A percentile compares a stretch with the other conserved stretches of the same genome.
Evolutionary conservation across 2,329 filamentous ascomycete species (phyloP).

Genomic region (Acarospora socialis): DNA sequence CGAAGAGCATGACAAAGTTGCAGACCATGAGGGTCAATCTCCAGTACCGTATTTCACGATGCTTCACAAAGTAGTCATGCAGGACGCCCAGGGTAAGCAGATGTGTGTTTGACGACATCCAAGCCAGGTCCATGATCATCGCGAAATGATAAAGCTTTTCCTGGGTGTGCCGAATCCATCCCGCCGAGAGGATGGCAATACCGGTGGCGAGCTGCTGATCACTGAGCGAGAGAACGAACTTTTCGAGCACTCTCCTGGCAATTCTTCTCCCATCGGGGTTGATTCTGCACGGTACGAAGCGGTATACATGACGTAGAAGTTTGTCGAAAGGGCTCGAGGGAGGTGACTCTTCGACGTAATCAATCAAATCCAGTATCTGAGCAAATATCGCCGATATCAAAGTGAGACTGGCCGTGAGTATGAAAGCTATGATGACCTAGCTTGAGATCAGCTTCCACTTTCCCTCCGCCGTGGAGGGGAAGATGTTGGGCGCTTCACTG

Average conservation of each 20-base stretch:
- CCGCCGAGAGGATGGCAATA: constrained; percentile 17
- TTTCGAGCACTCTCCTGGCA: constrained; percentile 5
- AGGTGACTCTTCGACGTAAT: not conserved
- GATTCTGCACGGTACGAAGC: not conserved
- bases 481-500: not conserved
- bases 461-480: not conserved
- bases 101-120: constrained; percentile 19
- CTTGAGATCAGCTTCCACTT: not conserved
- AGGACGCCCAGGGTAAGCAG: constrained; percentile 16
- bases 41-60: constrained; percentile 12
- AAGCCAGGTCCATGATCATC: constrained; percentile 19
- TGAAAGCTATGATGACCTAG: not conserved
- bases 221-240: constrained; percentile 15
- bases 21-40: constrained; percentile 14
- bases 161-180: constrained; percentile 12
- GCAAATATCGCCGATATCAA: not conserved
- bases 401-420: not conserved
- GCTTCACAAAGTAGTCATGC: constrained; percentile 9
- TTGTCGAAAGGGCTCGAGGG: not conserved
- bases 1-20: constrained; percentile 14
- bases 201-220: constrained; percentile 21
- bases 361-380: not conserved
- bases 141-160: constrained; percentile 18
- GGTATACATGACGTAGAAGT: constrained; percentile 1
- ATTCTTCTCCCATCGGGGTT: not conserved